Conservation (phyloP, 1,284 basidiomycete species). For the Gymnopus androsaceus region DNA sequence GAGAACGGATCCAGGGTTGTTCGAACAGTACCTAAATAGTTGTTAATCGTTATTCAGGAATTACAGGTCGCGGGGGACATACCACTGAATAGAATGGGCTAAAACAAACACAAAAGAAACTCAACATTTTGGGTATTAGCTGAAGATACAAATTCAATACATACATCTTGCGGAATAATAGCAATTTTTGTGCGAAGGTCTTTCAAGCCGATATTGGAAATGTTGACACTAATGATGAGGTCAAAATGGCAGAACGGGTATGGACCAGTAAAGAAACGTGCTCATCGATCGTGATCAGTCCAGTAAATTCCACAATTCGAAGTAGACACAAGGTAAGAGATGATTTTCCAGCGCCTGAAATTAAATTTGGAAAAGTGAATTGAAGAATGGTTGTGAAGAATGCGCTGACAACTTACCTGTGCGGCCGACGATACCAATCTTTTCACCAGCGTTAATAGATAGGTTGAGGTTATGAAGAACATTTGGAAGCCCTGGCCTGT, state of each 20-base stretch:
- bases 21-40: constrained; percentile 55
- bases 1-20: constrained; percentile 73
- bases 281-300: constrained; percentile 43
- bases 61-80: constrained; percentile 10
- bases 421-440: constrained; percentile 76
- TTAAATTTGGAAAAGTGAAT: neutral
- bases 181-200: constrained; percentile 49
- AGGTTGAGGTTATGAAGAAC: constrained; percentile 62
- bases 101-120: constrained; percentile 12
- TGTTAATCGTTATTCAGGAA: constrained; percentile 12
- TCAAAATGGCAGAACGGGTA: neutral
- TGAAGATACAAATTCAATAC: no score
- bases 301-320: constrained; percentile 44
- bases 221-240: constrained; percentile 48
- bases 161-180: constrained; percentile 56
- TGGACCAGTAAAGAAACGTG: constrained; percentile 33
- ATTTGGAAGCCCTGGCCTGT: constrained; percentile 57
- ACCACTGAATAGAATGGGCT: constrained; percentile 55
- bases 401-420: constrained; percentile 15
- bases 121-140: no score
- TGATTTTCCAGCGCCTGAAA: constrained; percentile 56
- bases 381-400: neutral
- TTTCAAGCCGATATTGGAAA: constrained; percentile 48
- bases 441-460: constrained; percentile 68
- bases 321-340: constrained; percentile 42